phyloP scores from a whole-genome alignment of 495 filamentous ascomycete genomes.

The Alectoria sarmentosa region DNA sequence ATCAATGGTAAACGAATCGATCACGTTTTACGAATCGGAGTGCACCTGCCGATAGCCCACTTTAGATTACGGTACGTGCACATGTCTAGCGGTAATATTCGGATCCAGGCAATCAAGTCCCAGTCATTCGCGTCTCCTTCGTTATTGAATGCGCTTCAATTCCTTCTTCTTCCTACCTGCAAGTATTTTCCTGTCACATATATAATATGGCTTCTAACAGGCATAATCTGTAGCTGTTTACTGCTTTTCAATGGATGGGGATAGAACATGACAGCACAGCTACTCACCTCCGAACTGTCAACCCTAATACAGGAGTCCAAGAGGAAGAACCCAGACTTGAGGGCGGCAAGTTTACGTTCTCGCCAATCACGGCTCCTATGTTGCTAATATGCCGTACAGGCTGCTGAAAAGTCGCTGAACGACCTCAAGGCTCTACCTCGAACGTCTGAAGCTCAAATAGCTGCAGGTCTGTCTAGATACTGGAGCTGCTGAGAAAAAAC shows the following conservation, averaged over 20 bases:
- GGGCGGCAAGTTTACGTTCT: constrained; percentile 53
- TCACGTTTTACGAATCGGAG: neutral
- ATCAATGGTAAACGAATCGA: neutral
- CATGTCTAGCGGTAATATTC: constrained; percentile 2
- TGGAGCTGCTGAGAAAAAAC: neutral
- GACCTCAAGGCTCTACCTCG: constrained; percentile 76
- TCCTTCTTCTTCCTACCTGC: no score
- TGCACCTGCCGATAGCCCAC: constrained; percentile 2
- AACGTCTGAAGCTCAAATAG: constrained; percentile 74
- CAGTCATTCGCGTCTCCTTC: neutral
- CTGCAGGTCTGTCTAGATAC: constrained; percentile 55
- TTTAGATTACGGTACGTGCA: constrained; percentile 4
- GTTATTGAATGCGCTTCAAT: neutral
- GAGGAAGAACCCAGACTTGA: constrained; percentile 80
- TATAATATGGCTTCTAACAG: neutral
- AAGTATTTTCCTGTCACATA: no score
- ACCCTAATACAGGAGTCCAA: constrained; percentile 95
- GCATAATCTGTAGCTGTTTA: neutral
- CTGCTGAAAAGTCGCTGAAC: constrained; percentile 86
- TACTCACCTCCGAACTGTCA: constrained; percentile 80
- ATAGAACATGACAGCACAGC: constrained; percentile 79
- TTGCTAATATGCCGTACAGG: constrained; percentile 42
- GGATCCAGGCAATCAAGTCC: neutral
- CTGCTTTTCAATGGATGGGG: neutral
- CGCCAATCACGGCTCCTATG: constrained; percentile 8